Conservation (phyloP, 2,329 filamentous ascomycete genomes). For the Aspergillus melleus region DNA sequence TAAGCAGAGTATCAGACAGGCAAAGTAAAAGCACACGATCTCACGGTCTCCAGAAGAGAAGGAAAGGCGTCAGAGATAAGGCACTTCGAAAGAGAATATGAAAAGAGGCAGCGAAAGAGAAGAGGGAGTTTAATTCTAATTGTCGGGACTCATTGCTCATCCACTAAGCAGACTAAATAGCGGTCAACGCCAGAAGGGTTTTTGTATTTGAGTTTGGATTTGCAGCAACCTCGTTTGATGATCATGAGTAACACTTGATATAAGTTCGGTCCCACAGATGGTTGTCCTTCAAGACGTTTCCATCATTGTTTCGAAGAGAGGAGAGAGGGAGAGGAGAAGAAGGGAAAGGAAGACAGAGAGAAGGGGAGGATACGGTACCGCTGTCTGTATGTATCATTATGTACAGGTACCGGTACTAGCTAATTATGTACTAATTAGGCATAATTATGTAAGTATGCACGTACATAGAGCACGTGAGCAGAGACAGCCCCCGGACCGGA, state of each 20-base stretch:
- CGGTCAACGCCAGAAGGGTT: slow-evolving; percentile 15
- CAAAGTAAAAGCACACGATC: neutral
- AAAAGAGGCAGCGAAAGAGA: neutral
- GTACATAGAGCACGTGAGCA: too few species aligned
- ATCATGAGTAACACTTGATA: neutral
- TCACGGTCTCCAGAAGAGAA: neutral
- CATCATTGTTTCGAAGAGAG: neutral
- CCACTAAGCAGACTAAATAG: neutral
- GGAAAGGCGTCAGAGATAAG: neutral
- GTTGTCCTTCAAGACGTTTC: neutral
- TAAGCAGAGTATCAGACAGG: neutral
- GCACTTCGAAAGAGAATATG: neutral
- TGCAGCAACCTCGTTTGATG: neutral
- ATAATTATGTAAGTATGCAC: too few species aligned
- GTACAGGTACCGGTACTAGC: too few species aligned
- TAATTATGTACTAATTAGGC: too few species aligned
- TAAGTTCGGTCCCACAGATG: neutral
- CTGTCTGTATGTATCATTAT: neutral
- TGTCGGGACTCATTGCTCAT: neutral
- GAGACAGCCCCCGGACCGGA: neutral
- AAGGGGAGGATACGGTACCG: neutral
- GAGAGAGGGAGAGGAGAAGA: neutral
- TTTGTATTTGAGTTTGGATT: neutral
- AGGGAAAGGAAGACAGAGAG: neutral
- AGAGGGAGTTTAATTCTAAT: neutral